Evolutionary conservation across 805 yeast genomes (phyloP), one percentile per base, ranked within the genome.

Genomic region (Zygoascus biomembranicola): DNA sequence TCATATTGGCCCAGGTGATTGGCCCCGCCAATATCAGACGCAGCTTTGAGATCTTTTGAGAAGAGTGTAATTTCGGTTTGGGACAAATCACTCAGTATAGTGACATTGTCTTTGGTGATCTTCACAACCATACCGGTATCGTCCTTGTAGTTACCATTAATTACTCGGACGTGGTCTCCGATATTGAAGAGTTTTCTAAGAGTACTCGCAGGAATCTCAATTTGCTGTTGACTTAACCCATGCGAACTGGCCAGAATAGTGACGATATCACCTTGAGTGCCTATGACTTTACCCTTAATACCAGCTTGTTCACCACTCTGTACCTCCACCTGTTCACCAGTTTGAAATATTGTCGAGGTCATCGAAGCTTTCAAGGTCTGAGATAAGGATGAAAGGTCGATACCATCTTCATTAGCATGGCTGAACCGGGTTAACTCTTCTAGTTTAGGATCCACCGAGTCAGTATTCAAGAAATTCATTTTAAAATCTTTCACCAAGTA

Each of bases 131-230:
- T 77, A 72, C 99, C 99, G 37, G 97, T 89, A 65, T 90, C 97
- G 64, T 92, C 97, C 51, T 82, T 76, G 68, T 88, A 95, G 64
- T 87, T 89, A 66, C 99, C 99, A 65, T 84, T 87, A 41, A 87
- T 79, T 32, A 92, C 94, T 54, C 95, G 84, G 20, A 94, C 96
- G 68, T 94, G 97, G 68, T 92, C 98, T 76, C 99, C 99, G 43
- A 88, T 82, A 51, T 78, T 71, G 69, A 92, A 92, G 52, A 87
- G 81, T 67, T 94, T 94, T 66, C 97, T 81, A 64, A 94, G 75
- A 57, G 88, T 84, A 45, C 79, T 77, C 2, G 85, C 78, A 35
- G 97, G 97, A 50, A 90, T 85, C 55, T 94, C 95, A 59, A 90
- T 76, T 61, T 76, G 74, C 51, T 75, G 75, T 59, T 80, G 83